These are phyloP conservation scores for Russula emetica DNA, from an alignment of 768 basidiomycete species.

Conservation along the genomic window DNA sequence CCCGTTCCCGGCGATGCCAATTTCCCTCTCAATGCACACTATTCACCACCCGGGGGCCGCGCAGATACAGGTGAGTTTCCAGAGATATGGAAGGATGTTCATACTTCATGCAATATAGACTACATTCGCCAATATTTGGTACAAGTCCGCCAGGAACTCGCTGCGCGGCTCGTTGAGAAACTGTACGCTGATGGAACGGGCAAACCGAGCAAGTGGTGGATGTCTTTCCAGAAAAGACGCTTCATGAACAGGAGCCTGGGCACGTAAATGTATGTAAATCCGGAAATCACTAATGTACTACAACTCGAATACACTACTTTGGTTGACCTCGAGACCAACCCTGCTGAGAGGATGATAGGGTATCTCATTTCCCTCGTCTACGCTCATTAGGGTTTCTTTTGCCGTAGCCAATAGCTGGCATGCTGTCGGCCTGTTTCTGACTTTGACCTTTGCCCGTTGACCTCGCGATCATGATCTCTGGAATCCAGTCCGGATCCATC, in stretches of 20 bases:
- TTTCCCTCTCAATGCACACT: slow-evolving; percentile 90
- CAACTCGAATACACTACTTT: slow-evolving; percentile 27
- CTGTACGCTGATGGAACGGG: slow-evolving; percentile 91
- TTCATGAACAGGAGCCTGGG: slow-evolving; percentile 92
- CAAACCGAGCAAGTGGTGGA: slow-evolving; percentile 99
- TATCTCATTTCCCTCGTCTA: slow-evolving; percentile 47
- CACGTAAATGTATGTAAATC: slow-evolving; percentile 39
- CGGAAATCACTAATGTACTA: slow-evolving; percentile 26
- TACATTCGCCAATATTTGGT: slow-evolving; percentile 86
- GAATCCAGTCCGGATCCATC: slow-evolving; percentile 96
- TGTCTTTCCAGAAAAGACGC: slow-evolving; percentile 97
- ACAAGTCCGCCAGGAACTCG: slow-evolving; percentile 90
- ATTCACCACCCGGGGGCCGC: slow-evolving; percentile 71
- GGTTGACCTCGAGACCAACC: not conserved
- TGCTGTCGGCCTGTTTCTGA: slow-evolving; percentile 47
- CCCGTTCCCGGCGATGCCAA: slow-evolving; percentile 93
- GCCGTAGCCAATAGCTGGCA: slow-evolving; percentile 86
- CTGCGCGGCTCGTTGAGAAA: slow-evolving; percentile 77
- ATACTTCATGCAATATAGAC: slow-evolving; percentile 47
- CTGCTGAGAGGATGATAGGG: not conserved
- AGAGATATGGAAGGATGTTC: not conserved
- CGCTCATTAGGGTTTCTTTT: slow-evolving; percentile 87
- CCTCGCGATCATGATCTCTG: slow-evolving; percentile 67
- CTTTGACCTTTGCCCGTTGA: slow-evolving; percentile 68
- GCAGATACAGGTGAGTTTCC: slow-evolving; percentile 64